A percentile compares a stretch with the other conserved stretches of the same genome.
Evolutionary conservation across 352 stramenopile genomes (phyloP).

Genomic region (Globisporangium ultimum): DNA sequence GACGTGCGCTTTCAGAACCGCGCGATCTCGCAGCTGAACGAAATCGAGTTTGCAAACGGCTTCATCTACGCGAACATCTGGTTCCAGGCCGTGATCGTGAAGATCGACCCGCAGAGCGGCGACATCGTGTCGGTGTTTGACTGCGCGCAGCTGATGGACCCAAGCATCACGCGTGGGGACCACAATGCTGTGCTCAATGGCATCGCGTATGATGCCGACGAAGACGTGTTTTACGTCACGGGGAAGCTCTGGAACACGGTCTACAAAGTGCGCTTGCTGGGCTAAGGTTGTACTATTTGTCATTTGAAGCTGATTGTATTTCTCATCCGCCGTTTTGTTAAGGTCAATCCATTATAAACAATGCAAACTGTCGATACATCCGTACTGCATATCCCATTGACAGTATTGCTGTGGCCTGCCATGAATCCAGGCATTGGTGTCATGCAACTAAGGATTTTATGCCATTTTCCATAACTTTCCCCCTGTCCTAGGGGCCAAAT

Average conservation of each 20-base stretch:
- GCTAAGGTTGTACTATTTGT: too few species aligned
- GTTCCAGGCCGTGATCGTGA: slow-evolving; percentile 90
- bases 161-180: slow-evolving; percentile 48
- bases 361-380: too few species aligned
- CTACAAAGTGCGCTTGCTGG: slow-evolving; percentile 83
- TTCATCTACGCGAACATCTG: slow-evolving; percentile 95
- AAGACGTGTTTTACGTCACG: slow-evolving; percentile 92
- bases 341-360: too few species aligned
- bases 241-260: slow-evolving; percentile 92
- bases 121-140: slow-evolving; percentile 89
- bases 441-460: too few species aligned
- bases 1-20: slow-evolving; percentile 48
- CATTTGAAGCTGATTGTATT: too few species aligned
- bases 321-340: too few species aligned
- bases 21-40: slow-evolving; percentile 84
- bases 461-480: too few species aligned
- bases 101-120: slow-evolving; percentile 89
- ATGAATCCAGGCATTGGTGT: too few species aligned
- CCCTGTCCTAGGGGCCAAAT: too few species aligned
- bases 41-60: slow-evolving; percentile 91
- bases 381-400: too few species aligned
- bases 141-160: slow-evolving; percentile 51
- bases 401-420: too few species aligned
- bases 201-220: slow-evolving; percentile 88
- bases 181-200: slow-evolving; percentile 89